Conservation (phyloP, 192 early-diverging fungal species). For the Anaeromyces robustus region DNA sequence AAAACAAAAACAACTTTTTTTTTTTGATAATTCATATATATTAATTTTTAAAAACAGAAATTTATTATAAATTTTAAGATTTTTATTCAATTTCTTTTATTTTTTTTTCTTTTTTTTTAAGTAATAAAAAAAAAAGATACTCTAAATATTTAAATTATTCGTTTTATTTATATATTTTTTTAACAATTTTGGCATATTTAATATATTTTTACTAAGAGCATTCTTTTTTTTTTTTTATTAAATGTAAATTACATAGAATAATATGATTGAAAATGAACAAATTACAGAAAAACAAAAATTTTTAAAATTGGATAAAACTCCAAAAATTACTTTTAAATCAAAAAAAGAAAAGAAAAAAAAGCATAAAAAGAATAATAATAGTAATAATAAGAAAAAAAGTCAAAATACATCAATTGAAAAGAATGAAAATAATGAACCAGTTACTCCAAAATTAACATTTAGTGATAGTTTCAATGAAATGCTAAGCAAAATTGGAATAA, state of each 20-base stretch:
- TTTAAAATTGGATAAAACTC: background rate
- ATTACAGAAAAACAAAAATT: background rate
- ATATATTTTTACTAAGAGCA: too few species aligned
- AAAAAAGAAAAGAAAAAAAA: background rate
- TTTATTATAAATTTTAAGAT: too few species aligned
- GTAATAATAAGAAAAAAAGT: background rate
- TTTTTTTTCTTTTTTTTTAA: too few species aligned
- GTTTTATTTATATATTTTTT: too few species aligned
- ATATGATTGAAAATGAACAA: background rate
- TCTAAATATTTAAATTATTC: too few species aligned
- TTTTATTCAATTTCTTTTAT: too few species aligned
- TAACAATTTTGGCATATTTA: too few species aligned
- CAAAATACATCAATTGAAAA: background rate
- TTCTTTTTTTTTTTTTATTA: too few species aligned
- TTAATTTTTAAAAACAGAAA: too few species aligned
- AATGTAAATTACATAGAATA: background rate
- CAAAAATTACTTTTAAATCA: background rate
- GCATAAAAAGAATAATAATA: background rate
- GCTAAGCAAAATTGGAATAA: background rate
- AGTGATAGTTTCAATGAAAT: background rate
- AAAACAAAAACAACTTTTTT: too few species aligned
- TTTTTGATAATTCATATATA: too few species aligned
- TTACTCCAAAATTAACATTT: background rate
- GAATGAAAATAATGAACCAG: background rate
- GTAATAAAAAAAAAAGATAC: too few species aligned